Evolutionary conservation across 106 monocot genomes (phyloP).

Genomic region (Gastrodia elata): DNA sequence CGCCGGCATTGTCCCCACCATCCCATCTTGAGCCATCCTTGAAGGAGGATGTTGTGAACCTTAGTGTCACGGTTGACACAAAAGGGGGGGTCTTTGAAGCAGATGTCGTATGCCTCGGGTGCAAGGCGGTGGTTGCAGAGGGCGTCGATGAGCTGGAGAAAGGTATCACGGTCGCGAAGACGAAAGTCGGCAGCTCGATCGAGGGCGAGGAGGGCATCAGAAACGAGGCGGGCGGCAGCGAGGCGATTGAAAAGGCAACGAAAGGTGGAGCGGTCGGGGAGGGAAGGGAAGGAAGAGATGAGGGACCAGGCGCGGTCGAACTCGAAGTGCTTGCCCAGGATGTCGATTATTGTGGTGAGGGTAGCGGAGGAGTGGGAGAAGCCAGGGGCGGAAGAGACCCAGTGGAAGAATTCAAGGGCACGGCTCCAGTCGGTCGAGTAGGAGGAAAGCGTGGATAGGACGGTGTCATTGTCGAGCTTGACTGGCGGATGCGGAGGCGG

Average conservation of each 20-base stretch:
- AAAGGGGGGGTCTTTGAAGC: slow-evolving; percentile 15
- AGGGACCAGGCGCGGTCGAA: slow-evolving; percentile 53
- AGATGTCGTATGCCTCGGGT: slow-evolving; percentile 45
- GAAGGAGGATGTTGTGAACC: slow-evolving; percentile 64
- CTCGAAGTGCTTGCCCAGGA: slow-evolving; percentile 90
- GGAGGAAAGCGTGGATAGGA: slow-evolving; percentile 47
- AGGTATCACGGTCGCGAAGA: slow-evolving; percentile 23
- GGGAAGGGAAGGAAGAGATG: slow-evolving; percentile 22
- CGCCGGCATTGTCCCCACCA: no score
- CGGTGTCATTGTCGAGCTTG: slow-evolving; percentile 28
- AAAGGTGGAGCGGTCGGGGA: slow-evolving; percentile 24
- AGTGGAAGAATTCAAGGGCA: slow-evolving; percentile 86
- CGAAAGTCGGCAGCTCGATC: slow-evolving; percentile 18
- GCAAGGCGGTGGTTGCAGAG: slow-evolving; percentile 59
- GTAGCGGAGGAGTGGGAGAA: slow-evolving; percentile 51
- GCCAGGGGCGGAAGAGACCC: slow-evolving; percentile 27
- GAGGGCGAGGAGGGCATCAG: slow-evolving; percentile 21
- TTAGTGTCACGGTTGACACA: slow-evolving; percentile 53
- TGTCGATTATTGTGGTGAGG: slow-evolving; percentile 39
- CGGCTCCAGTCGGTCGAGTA: slow-evolving; percentile 72
- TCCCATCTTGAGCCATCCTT: slow-evolving; percentile 72
- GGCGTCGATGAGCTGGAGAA: slow-evolving; percentile 54
- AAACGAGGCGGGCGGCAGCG: slow-evolving; percentile 44
- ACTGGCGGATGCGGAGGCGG: neutral
- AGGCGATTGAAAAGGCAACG: slow-evolving; percentile 54